Conservation (phyloP, 495 filamentous ascomycete species). For the Opeltia flavorubescens region DNA sequence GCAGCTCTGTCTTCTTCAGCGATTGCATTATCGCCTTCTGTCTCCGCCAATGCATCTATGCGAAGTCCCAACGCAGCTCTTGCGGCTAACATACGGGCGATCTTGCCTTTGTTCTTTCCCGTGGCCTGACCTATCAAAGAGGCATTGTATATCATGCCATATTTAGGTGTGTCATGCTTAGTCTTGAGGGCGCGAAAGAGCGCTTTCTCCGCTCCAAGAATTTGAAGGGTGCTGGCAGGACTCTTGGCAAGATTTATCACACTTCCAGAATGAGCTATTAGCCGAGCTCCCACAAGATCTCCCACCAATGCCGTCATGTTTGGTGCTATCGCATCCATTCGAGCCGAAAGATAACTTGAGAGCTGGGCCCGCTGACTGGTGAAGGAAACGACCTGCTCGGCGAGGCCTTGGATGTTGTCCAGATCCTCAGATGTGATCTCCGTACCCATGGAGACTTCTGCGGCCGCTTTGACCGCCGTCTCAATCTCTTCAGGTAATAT, state of each 20-base stretch:
- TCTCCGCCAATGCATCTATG: slow-evolving; percentile 76
- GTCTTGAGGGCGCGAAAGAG: slow-evolving; percentile 97
- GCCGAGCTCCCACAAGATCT: slow-evolving; percentile 83
- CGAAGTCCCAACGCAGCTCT: slow-evolving; percentile 87
- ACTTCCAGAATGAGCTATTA: slow-evolving; percentile 92
- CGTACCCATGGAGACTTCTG: slow-evolving; percentile 95
- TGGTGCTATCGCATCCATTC: slow-evolving; percentile 94
- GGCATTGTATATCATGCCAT: slow-evolving; percentile 96
- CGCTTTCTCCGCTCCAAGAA: slow-evolving; percentile 96
- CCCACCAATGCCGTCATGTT: slow-evolving; percentile 91
- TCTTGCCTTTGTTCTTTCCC: slow-evolving; percentile 98
- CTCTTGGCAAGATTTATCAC: slow-evolving; percentile 94
- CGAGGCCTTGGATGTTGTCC: slow-evolving; percentile 76
- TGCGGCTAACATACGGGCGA: slow-evolving; percentile 86
- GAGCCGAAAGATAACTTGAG: slow-evolving; percentile 72
- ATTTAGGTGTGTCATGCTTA: slow-evolving; percentile 98
- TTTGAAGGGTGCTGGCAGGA: slow-evolving; percentile 90
- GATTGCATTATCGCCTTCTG: slow-evolving; percentile 42
- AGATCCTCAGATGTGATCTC: slow-evolving; percentile 85
- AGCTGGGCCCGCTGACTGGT: slow-evolving; percentile 82
- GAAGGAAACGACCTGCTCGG: slow-evolving; percentile 83
- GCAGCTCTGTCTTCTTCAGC: slow-evolving; percentile 77
- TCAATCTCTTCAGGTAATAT: slow-evolving; percentile 96
- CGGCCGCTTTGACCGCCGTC: slow-evolving; percentile 76
- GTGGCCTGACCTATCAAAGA: slow-evolving; percentile 92